Percentiles rank a stretch among this genome's conserved stretches.
These are phyloP conservation scores for Coffea canephora DNA, from an alignment of 257 asterid genomes.

Conservation along the genomic window DNA sequence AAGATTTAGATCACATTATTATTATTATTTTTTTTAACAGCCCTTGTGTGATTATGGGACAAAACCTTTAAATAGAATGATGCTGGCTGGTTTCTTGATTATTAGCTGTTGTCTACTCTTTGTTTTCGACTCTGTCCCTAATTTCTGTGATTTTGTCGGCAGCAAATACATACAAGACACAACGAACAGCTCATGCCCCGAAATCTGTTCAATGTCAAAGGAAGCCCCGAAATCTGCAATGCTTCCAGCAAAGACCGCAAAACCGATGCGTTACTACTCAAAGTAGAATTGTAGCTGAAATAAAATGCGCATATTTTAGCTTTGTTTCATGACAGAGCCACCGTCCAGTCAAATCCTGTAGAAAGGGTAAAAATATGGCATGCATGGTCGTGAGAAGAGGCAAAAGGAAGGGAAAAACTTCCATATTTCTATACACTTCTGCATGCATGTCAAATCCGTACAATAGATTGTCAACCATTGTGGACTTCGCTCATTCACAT, in stretches of 20 bases:
- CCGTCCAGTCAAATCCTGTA: background rate
- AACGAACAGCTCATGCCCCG: background rate
- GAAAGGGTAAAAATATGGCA: background rate
- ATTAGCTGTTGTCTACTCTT: background rate
- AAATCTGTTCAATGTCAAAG: background rate
- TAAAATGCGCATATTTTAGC: too few species aligned
- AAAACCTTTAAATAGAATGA: background rate
- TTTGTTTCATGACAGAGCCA: background rate
- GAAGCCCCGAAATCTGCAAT: background rate
- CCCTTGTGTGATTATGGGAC: background rate
- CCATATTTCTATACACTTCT: background rate
- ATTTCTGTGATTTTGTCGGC: background rate
- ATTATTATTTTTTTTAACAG: too few species aligned
- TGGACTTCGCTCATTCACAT: background rate
- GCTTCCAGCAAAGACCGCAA: background rate
- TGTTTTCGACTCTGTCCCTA: background rate
- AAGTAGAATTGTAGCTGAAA: too few species aligned
- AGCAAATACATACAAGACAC: background rate
- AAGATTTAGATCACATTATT: background rate
- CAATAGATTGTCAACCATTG: slow-evolving; percentile 1
- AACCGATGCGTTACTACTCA: background rate
- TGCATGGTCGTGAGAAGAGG: background rate
- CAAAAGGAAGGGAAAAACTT: background rate
- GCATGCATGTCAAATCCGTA: background rate
- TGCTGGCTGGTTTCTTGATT: background rate